phyloP scores from a whole-genome alignment of 371 early-diverging fungal genomes.

The Zychaea mexicana region DNA sequence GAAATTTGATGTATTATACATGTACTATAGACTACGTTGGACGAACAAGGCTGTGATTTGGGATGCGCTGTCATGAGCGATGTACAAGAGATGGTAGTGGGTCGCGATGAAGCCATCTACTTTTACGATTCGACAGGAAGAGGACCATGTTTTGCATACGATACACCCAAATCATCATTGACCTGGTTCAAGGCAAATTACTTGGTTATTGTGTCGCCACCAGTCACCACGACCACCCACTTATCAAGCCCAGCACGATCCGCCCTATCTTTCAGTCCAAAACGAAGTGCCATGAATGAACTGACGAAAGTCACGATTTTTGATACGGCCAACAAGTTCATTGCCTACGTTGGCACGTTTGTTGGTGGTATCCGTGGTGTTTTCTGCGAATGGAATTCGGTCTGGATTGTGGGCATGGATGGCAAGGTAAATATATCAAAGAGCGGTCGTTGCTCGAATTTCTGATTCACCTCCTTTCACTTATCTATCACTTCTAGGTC shows the following conservation, averaged over 20 bases:
- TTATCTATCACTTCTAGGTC: conserved; percentile 44
- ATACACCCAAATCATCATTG: conserved; percentile 75
- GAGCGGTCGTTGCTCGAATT: background rate
- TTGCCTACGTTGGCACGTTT: conserved; percentile 82
- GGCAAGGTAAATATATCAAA: conserved; percentile 58
- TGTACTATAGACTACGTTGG: conserved; percentile 62
- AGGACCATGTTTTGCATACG: conserved; percentile 92
- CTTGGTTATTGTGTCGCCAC: conserved; percentile 75
- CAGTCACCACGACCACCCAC: conserved; percentile 48
- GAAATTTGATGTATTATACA: background rate
- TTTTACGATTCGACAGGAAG: conserved; percentile 91
- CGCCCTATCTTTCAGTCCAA: conserved; percentile 26
- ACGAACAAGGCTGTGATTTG: conserved; percentile 83
- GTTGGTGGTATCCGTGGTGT: conserved; percentile 69
- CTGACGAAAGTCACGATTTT: conserved; percentile 82
- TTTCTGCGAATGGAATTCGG: conserved; percentile 86
- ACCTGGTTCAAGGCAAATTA: conserved; percentile 79
- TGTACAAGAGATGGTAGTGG: conserved; percentile 79
- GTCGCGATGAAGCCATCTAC: conserved; percentile 89
- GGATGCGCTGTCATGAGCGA: conserved; percentile 80
- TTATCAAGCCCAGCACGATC: conserved; percentile 38
- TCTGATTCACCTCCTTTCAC: background rate
- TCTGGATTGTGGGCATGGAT: conserved; percentile 85
- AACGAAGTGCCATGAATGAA: conserved; percentile 39
- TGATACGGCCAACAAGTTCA: conserved; percentile 88